Conservation (phyloP, 2,329 filamentous ascomycete species). For the Hirsutella thompsonii region DNA sequence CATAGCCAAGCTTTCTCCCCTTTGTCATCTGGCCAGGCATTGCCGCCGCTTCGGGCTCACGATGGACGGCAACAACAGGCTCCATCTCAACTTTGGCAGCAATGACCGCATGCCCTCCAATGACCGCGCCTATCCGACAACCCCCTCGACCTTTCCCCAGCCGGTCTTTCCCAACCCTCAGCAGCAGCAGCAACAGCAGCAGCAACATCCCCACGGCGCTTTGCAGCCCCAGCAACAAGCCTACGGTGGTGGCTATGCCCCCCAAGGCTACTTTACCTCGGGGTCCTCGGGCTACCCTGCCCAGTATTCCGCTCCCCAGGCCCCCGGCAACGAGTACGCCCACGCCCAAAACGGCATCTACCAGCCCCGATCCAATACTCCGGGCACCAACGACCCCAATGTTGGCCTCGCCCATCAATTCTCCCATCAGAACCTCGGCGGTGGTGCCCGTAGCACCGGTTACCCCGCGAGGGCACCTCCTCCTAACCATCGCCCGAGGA, state of each 20-base stretch:
- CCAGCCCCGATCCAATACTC: slow-evolving; percentile 42
- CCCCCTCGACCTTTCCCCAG: slow-evolving; percentile 91
- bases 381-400: slow-evolving; percentile 66
- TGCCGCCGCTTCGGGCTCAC: not conserved
- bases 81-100: slow-evolving; percentile 55
- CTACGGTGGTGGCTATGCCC: slow-evolving; percentile 32
- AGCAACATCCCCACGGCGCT: slow-evolving; percentile 4
- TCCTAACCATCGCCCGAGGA: slow-evolving; percentile 67
- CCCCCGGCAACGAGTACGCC: slow-evolving; percentile 33
- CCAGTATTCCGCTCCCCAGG: slow-evolving; percentile 24
- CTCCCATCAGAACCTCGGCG: slow-evolving; percentile 85
- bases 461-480: slow-evolving; percentile 58
- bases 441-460: slow-evolving; percentile 49
- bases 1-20: not conserved
- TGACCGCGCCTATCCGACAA: slow-evolving; percentile 69
- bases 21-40: not conserved
- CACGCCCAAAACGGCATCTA: slow-evolving; percentile 30
- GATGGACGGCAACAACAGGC: slow-evolving; percentile 46
- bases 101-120: slow-evolving; percentile 48
- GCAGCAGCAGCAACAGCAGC: slow-evolving; percentile 25
- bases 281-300: slow-evolving; percentile 42
- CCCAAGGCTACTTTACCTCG: slow-evolving; percentile 48
- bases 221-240: slow-evolving; percentile 20
- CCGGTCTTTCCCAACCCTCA: slow-evolving; percentile 51
- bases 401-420: slow-evolving; percentile 92